phyloP scores from a whole-genome alignment of 495 filamentous ascomycete genomes.

The Trichocladium antarcticum region DNA sequence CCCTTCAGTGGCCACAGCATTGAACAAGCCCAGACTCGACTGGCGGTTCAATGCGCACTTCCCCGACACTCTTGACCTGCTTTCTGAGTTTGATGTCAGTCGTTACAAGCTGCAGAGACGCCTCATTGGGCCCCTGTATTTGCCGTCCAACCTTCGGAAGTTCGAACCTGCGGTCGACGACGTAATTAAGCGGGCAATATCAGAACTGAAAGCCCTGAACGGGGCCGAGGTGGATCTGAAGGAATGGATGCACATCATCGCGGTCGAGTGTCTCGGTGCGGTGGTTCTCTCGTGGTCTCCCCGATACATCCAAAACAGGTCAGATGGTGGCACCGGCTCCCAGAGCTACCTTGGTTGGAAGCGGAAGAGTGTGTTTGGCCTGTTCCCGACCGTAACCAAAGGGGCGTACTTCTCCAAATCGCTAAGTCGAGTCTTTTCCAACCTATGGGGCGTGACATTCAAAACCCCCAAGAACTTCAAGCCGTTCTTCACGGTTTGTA shows the following conservation, averaged over 20 bases:
- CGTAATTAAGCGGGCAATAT: conserved; percentile 21
- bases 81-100: conserved; percentile 28
- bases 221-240: conserved; percentile 29
- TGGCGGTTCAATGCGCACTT: conserved; percentile 14
- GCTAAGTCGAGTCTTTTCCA: conserved; percentile 14
- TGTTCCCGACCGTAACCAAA: conserved; percentile 22
- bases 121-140: conserved; percentile 30
- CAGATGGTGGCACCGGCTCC: conserved; percentile 28
- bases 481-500: conserved; percentile 28
- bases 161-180: conserved; percentile 27
- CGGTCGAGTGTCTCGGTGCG: conserved; percentile 32
- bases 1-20: conserved; percentile 20
- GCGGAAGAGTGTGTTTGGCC: conserved; percentile 28
- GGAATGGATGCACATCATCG: conserved; percentile 35
- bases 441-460: conserved; percentile 25
- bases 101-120: conserved; percentile 34
- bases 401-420: conserved; percentile 11
- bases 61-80: conserved; percentile 28
- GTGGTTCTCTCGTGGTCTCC: conserved; percentile 35
- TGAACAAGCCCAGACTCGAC: conserved; percentile 19
- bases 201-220: conserved; percentile 14
- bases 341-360: conserved; percentile 31
- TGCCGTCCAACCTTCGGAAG: conserved; percentile 25
- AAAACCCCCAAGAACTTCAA: conserved; percentile 22
- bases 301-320: conserved; percentile 22